Evolutionary conservation across 495 filamentous ascomycete genomes (phyloP).

Genomic region (Neurospora hispaniola): DNA sequence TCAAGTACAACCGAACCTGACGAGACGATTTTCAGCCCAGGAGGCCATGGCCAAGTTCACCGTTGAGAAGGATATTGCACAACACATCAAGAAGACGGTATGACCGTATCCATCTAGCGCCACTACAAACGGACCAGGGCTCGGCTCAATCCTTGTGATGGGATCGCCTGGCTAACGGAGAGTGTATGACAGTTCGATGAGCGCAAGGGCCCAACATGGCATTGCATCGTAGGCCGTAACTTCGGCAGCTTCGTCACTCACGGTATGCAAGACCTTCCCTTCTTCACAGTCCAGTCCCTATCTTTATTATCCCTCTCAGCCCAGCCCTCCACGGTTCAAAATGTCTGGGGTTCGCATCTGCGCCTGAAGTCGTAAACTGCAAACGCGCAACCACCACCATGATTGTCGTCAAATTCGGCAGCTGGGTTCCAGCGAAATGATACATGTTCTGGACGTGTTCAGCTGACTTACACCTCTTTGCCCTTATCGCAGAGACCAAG

Average conservation of each 20-base stretch:
- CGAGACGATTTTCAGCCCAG: constrained; percentile 49
- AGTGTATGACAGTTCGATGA: constrained; percentile 59
- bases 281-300: background rate
- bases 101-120: background rate
- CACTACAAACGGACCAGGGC: constrained; percentile 62
- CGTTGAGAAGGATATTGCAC: constrained; percentile 69
- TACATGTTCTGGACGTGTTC: background rate
- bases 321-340: background rate
- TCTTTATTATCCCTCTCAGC: background rate
- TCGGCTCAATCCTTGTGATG: constrained; percentile 11
- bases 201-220: constrained; percentile 90
- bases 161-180: constrained; percentile 5
- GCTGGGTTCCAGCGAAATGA: background rate
- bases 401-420: background rate
- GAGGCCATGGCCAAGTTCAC: constrained; percentile 88
- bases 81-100: constrained; percentile 6
- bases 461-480: background rate
- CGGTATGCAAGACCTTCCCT: constrained; percentile 42
- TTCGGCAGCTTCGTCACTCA: constrained; percentile 99
- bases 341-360: background rate
- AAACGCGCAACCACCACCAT: background rate
- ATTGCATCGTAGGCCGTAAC: constrained; percentile 96
- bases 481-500: constrained; percentile 65
- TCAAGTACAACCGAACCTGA: background rate
- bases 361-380: background rate